Evolutionary conservation across 257 asterid genomes (phyloP).

Genomic region (Euphrasia confusa): DNA sequence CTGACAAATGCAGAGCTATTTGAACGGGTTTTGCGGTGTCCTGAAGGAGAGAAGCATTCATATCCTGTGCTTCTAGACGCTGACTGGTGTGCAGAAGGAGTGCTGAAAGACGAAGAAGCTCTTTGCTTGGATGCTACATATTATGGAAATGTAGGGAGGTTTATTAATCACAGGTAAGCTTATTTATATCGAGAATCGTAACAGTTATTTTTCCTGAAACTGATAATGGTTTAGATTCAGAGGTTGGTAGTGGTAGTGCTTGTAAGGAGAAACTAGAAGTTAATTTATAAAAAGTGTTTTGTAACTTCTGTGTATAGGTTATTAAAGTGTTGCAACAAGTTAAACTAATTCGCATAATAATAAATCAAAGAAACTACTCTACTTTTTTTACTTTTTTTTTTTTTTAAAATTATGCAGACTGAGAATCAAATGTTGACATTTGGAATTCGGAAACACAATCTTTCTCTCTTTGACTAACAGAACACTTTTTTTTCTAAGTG

Average conservation of each 20-base stretch:
- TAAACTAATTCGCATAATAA: background rate
- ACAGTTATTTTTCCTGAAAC: conserved; percentile 12
- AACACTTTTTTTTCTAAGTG: background rate
- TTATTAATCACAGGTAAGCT: conserved; percentile 84
- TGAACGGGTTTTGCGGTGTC: conserved; percentile 60
- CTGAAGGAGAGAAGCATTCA: conserved; percentile 55
- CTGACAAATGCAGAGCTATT: conserved; percentile 72
- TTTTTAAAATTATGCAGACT: background rate
- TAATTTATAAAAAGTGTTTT: background rate
- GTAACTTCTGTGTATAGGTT: background rate
- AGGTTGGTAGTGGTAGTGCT: background rate
- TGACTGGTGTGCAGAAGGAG: conserved; percentile 80
- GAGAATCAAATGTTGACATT: background rate
- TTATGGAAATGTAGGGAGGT: conserved; percentile 92
- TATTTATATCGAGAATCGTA: conserved; percentile 4
- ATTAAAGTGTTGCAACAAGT: background rate
- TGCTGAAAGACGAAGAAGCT: conserved; percentile 82
- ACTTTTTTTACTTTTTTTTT: background rate
- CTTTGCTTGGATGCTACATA: conserved; percentile 88
- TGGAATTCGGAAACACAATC: background rate
- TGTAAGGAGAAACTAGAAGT: background rate
- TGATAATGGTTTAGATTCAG: background rate
- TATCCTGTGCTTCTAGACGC: conserved; percentile 98
- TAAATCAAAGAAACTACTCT: background rate
- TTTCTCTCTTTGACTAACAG: background rate